A percentile compares a stretch with the other conserved stretches of the same genome.
These are phyloP conservation scores for Trypanosoma avium DNA, from an alignment of 208 protist species.

Conservation along the genomic window DNA sequence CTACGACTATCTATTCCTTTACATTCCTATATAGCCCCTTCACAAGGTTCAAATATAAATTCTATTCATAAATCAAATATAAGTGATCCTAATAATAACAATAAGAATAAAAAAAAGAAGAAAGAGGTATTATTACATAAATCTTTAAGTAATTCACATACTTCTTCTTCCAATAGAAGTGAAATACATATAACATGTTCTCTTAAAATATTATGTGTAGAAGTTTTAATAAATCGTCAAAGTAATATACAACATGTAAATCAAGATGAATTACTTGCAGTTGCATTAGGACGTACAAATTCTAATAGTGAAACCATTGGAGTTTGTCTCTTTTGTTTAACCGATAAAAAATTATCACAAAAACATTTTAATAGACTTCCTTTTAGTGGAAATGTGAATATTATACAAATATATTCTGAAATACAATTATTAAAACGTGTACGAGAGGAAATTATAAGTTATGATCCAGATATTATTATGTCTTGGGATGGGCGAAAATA, in stretches of 20 bases:
- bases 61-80: no score
- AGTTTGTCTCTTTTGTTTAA: constrained; percentile 53
- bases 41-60: no score
- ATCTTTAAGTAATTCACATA: no score
- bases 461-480: constrained; percentile 72
- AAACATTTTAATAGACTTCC: no score
- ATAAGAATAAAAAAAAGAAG: constrained; percentile 4
- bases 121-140: no score
- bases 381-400: constrained; percentile 32
- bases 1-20: no score
- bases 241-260: constrained; percentile 30
- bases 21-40: no score
- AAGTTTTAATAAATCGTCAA: constrained; percentile 45
- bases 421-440: constrained; percentile 45
- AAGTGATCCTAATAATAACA: neutral
- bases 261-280: constrained; percentile 45
- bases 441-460: constrained; percentile 36
- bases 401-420: constrained; percentile 47
- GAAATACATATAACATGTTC: constrained; percentile 20
- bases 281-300: constrained; percentile 47
- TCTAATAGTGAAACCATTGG: constrained; percentile 26
- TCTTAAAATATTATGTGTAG: constrained; percentile 47
- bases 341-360: neutral
- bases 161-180: no score
- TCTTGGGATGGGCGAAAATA: constrained; percentile 82